Evolutionary conservation across 371 early-diverging fungal species (phyloP).

Genomic region (Amoeboaphelidium protococcarum): DNA sequence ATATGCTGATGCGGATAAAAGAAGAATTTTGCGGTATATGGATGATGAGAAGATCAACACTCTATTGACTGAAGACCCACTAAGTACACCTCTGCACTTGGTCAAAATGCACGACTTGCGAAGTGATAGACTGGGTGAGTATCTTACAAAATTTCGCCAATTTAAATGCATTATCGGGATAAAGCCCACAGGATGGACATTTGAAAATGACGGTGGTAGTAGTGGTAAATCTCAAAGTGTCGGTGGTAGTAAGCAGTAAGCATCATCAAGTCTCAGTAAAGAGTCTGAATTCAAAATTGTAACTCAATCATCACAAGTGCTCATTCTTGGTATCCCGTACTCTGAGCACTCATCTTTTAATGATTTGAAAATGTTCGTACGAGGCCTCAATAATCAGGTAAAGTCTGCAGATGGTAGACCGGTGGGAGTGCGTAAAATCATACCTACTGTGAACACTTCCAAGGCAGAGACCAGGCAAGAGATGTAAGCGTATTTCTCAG

Average conservation of each 20-base stretch:
- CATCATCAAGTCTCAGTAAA: no score
- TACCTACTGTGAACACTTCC: neutral
- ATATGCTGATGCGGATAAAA: conserved; percentile 32
- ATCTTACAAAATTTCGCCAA: neutral
- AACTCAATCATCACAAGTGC: conserved; percentile 9
- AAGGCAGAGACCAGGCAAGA: neutral
- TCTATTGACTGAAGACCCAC: conserved; percentile 38
- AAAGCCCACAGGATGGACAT: conserved; percentile 73
- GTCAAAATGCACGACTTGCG: conserved; percentile 10
- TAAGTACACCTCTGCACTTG: conserved; percentile 66
- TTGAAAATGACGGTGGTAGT: neutral
- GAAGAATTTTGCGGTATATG: conserved; percentile 26
- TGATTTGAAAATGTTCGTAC: conserved; percentile 55
- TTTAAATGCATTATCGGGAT: conserved; percentile 30
- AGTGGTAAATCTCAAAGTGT: no score
- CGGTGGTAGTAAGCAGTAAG: no score
- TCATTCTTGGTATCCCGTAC: conserved; percentile 49
- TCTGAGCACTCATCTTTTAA: conserved; percentile 73
- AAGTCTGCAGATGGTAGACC: no score
- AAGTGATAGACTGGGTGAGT: neutral
- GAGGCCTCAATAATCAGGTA: no score
- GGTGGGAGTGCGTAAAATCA: neutral
- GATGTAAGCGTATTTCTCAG: no score
- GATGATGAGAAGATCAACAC: no score
- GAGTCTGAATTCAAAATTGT: neutral